phyloP scores from a whole-genome alignment of 495 filamentous ascomycete species.

The Thozetella sp. region DNA sequence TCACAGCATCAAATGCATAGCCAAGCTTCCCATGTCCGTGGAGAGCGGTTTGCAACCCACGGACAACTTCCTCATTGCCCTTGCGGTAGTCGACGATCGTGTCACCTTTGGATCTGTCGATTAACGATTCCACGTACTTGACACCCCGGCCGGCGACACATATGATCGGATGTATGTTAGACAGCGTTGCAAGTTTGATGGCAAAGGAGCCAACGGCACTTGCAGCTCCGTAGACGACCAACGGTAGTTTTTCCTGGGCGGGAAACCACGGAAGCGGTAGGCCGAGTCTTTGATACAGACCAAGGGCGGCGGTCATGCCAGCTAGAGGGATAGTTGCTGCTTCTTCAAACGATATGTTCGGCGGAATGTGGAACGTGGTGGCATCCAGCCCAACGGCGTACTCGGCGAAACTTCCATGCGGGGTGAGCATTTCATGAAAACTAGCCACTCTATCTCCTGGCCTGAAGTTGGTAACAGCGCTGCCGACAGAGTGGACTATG shows the following conservation, averaged over 20 bases:
- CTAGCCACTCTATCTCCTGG: conserved; percentile 64
- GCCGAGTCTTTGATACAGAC: conserved; percentile 52
- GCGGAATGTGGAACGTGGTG: conserved; percentile 65
- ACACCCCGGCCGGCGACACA: conserved; percentile 59
- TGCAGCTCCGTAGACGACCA: conserved; percentile 52
- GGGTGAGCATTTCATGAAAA: conserved; percentile 54
- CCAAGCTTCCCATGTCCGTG: conserved; percentile 15
- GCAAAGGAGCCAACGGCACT: conserved; percentile 65
- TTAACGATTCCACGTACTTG: conserved; percentile 56
- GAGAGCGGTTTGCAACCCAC: conserved; percentile 47
- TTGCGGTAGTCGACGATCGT: conserved; percentile 66
- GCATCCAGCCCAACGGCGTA: conserved; percentile 61
- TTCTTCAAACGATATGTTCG: conserved; percentile 65
- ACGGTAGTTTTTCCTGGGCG: conserved; percentile 30
- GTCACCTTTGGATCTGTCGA: conserved; percentile 66
- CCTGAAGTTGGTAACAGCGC: conserved; percentile 55
- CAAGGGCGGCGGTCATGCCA: conserved; percentile 68
- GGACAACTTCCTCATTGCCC: conserved; percentile 52
- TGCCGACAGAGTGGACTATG: conserved; percentile 55
- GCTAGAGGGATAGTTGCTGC: conserved; percentile 68
- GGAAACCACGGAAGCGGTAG: conserved; percentile 65
- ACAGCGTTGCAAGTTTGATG: conserved; percentile 60
- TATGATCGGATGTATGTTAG: conserved; percentile 72
- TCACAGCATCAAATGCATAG: conserved; percentile 59
- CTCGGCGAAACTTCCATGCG: conserved; percentile 62